Evolutionary conservation across 1,139 yeast genomes (phyloP).

Genomic region (Geotrichum aggregatum): DNA sequence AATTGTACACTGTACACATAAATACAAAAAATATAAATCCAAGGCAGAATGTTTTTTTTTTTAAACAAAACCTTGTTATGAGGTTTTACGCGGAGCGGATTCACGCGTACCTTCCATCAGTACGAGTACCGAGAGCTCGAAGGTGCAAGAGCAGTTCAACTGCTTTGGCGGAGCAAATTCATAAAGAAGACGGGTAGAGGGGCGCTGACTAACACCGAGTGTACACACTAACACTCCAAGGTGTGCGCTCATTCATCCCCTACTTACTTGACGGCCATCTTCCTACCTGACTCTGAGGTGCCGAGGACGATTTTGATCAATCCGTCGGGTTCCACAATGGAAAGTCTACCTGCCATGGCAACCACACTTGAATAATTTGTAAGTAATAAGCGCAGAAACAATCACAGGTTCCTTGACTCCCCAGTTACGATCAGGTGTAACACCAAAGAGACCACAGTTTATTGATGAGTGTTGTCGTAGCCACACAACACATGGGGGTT

Average conservation of each 20-base stretch:
- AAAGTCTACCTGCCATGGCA: too few species aligned
- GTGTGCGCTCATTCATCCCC: constrained; percentile 1
- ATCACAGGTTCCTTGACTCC: too few species aligned
- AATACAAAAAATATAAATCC: neutral
- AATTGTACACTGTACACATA: neutral
- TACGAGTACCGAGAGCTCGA: constrained; percentile 4
- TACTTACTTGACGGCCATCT: neutral
- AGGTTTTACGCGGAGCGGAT: constrained; percentile 13
- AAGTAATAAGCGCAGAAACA: too few species aligned
- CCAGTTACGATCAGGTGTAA: neutral
- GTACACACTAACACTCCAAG: constrained; percentile 9
- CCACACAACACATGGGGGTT: constrained; percentile 5
- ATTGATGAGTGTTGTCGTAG: neutral
- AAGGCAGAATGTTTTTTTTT: neutral
- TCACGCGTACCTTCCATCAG: constrained; percentile 15
- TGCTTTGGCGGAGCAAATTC: constrained; percentile 14
- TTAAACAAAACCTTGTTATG: neutral
- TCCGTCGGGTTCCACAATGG: too few species aligned
- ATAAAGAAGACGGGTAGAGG: neutral
- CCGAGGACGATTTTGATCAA: too few species aligned
- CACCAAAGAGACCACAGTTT: constrained; percentile 11
- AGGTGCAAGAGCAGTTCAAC: constrained; percentile 1
- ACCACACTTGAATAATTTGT: too few species aligned
- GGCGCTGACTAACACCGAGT: constrained; percentile 1
- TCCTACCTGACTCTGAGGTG: neutral